Evolutionary conservation across 2,329 filamentous ascomycete species (phyloP).

Genomic region (Trichophyton verrucosum): DNA sequence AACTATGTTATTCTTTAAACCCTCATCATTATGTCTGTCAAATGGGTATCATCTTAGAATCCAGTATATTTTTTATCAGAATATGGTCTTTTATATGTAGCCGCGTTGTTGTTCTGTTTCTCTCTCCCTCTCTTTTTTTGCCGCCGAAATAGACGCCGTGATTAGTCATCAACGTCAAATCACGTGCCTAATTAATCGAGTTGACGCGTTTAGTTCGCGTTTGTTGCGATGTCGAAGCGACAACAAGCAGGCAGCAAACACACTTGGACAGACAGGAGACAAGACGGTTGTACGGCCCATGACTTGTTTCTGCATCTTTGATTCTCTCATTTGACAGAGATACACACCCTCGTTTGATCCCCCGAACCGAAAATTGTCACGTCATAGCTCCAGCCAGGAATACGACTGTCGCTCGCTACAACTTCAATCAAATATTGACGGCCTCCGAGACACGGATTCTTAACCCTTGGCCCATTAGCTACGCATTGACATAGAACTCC

Average conservation of each 20-base stretch:
- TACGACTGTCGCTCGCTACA: too few species aligned
- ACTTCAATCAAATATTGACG: too few species aligned
- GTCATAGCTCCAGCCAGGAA: background rate
- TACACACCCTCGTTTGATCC: too few species aligned
- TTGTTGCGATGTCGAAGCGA: background rate
- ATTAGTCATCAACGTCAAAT: background rate
- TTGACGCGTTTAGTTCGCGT: slow-evolving; percentile 2
- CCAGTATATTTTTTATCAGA: too few species aligned
- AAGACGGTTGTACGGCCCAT: background rate
- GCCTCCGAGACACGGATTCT: background rate
- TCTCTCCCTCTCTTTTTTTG: too few species aligned
- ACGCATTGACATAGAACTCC: background rate
- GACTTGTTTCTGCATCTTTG: background rate
- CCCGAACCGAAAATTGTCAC: background rate
- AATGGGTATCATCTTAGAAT: too few species aligned
- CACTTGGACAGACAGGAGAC: background rate
- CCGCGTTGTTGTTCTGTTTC: too few species aligned
- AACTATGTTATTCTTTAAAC: too few species aligned
- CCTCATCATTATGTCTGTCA: too few species aligned
- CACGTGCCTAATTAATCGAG: background rate
- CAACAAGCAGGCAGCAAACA: background rate
- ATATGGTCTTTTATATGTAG: too few species aligned
- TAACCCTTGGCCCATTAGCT: background rate
- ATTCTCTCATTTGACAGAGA: background rate
- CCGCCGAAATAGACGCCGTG: background rate